Percentiles rank a stretch among this genome's conserved stretches.
These are phyloP conservation scores for peach (Prunus persica) DNA, from an alignment of 306 rosid genomes.

Conservation along the genomic window Prunus_persica_NCBIv2 NC_034014.1:26114501-26115000, in stretches of 20 bases:
- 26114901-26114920: neutral
- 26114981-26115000: neutral
- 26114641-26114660: neutral
- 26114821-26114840: neutral
- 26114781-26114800: neutral
- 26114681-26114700: neutral
- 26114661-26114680: neutral
- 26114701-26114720: neutral
- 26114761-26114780: neutral
- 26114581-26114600: too few relatives aligned
- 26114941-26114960: too few relatives aligned
- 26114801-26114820: neutral
- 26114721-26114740: neutral
- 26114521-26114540: too few relatives aligned
- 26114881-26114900: neutral
- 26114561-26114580: too few relatives aligned
- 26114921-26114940: too few relatives aligned
- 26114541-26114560: too few relatives aligned
- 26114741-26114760: neutral
- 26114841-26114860: neutral
- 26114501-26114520: too few relatives aligned
- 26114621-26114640: neutral
- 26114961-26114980: neutral
- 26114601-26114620: too few relatives aligned
- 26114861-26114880: neutral